Conservation (phyloP, 176 grass and related monocot genomes). For the Eragrostis curvula region DNA sequence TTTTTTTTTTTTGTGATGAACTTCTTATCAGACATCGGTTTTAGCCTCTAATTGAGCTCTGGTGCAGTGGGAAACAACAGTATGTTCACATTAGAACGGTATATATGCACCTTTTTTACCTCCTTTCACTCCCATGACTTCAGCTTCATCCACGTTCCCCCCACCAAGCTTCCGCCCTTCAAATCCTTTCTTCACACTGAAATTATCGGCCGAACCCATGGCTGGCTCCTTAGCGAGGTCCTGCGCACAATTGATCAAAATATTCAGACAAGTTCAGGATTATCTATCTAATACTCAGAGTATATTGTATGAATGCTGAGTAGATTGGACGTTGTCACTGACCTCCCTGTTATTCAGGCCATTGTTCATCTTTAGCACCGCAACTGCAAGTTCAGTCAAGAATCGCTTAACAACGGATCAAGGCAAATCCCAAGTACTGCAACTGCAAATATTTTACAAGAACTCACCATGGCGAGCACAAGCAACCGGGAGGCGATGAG, state of each 20-base stretch:
- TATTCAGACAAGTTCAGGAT: neutral
- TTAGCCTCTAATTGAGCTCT: neutral
- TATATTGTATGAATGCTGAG: neutral
- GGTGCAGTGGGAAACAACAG: neutral
- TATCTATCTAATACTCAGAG: neutral
- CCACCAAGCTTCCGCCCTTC: slow-evolving; percentile 33
- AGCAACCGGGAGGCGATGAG: slow-evolving; percentile 7
- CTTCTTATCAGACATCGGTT: neutral
- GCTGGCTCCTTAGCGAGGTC: neutral
- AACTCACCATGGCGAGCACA: slow-evolving; percentile 51
- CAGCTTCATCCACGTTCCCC: neutral
- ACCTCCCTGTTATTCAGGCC: slow-evolving; percentile 14
- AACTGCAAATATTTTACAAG: neutral
- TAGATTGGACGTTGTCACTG: neutral
- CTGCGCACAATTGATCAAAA: neutral
- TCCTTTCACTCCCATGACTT: neutral
- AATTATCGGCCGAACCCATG: neutral
- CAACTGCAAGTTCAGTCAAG: slow-evolving; percentile 34
- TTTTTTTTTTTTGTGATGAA: neutral
- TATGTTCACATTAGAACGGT: too few species aligned
- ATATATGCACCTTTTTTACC: neutral
- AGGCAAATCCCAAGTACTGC: neutral
- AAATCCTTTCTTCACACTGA: neutral
- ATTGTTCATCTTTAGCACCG: neutral
- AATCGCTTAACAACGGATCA: slow-evolving; percentile 5